A percentile compares a stretch with the other conserved stretches of the same genome.
phyloP scores from a whole-genome alignment of 441 rosid species.

The Pelargonium citronellum region DNA sequence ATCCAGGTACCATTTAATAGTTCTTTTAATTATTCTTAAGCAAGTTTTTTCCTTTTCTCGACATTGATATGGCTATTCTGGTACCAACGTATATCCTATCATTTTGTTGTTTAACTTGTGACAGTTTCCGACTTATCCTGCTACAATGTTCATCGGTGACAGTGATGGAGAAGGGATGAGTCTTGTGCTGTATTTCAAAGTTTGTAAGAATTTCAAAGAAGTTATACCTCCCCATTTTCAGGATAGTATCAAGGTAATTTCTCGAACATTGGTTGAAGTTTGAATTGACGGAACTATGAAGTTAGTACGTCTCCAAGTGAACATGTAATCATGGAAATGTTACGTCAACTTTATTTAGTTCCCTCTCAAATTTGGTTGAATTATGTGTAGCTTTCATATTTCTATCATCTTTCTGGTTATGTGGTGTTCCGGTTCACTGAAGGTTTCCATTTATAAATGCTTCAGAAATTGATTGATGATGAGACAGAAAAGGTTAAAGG shows the following conservation, averaged over 20 bases:
- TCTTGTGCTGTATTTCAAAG: slow-evolving; percentile 73
- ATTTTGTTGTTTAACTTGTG: slow-evolving; percentile 13
- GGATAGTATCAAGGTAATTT: slow-evolving; percentile 60
- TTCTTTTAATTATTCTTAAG: background rate
- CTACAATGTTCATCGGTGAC: slow-evolving; percentile 83
- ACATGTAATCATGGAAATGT: background rate
- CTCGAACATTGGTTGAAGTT: background rate
- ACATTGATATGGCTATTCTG: too few species aligned
- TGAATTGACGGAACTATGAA: too few species aligned
- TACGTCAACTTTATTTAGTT: background rate
- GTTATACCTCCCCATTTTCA: slow-evolving; percentile 55
- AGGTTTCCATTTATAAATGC: slow-evolving; percentile 6
- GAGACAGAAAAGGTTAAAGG: slow-evolving; percentile 86
- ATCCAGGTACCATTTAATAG: slow-evolving; percentile 53
- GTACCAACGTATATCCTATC: slow-evolving; percentile 3
- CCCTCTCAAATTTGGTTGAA: background rate
- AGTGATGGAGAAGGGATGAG: slow-evolving; percentile 93
- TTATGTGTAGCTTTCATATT: too few species aligned
- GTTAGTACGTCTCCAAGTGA: too few species aligned
- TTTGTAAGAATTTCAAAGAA: slow-evolving; percentile 51
- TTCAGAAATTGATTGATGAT: slow-evolving; percentile 73
- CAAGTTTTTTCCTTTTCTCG: background rate
- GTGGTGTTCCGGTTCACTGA: background rate
- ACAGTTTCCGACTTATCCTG: slow-evolving; percentile 89
- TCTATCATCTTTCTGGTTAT: too few species aligned